Base-by-base conservation (phyloP, 805 yeast species). In the Teunomyces aglyptinius region DNA sequence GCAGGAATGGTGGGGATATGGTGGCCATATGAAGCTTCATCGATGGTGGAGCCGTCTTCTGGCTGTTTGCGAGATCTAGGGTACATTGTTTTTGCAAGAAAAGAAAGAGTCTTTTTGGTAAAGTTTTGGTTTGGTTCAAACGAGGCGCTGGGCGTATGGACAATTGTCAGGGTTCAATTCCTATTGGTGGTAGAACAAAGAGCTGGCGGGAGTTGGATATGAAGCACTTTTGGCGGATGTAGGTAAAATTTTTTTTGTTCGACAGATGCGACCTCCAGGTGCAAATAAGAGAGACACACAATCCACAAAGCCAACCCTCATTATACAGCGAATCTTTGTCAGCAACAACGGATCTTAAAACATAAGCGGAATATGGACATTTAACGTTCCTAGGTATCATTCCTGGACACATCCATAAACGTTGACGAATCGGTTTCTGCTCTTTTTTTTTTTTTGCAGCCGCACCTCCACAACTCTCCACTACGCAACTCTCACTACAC, bases 1-100 rank as follows among this genome's bases (percentile, higher is more conserved):
- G 65, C 57, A 4, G 73, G 73, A 36, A 73, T 58, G 44, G 57
- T 46, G 8, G 36, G 33, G 15, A 28, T 26, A 7, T 26, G 33
- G 24, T 26, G 33, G 33, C 13, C 15, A 12, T 27, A 27, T 22
- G 13, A 26, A 2, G 24, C 26, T 18, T 18, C 19, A 13, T 38
- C 33, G 11, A 22, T 8, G 26, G 22, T 6, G 22, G 42, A 8
- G 42, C 24, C 33, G 7, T 28, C 42, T 39, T 31, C 22, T 15
- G 44, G 42, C 32, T 26, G 32, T 26, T 38, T 26, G 33, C 42
- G 32, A 22, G 42, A 38, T 26, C 32, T 38, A 11, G 42, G 42
- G 15, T 19, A 36, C 39, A 36, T 36, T 13, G 13, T 4, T 31
- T 12, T 20, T 20, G 24, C 24, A 20, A 15, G 33, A 31, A 13